phyloP scores from a whole-genome alignment of 441 rosid genomes.

The Brassica hybrid region DNA sequence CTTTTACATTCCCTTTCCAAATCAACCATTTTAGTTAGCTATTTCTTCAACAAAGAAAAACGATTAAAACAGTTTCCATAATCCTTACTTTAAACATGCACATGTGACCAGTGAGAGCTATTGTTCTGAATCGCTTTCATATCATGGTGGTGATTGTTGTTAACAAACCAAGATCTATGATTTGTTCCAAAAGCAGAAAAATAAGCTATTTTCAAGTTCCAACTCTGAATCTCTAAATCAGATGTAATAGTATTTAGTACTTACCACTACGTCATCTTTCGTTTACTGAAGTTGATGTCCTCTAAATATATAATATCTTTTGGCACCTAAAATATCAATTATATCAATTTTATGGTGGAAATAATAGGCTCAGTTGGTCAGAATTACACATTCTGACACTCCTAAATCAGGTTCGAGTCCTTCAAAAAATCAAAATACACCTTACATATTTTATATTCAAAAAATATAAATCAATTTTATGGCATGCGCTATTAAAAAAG shows the following conservation, averaged over 20 bases:
- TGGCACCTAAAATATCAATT: neutral
- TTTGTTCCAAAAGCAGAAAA: neutral
- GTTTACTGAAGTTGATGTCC: neutral
- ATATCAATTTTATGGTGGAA: no score
- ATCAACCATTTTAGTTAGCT: neutral
- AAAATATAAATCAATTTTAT: no score
- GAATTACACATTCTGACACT: no score
- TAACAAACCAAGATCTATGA: neutral
- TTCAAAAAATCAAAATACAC: no score
- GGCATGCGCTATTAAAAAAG: neutral
- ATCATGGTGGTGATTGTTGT: neutral
- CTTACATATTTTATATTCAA: no score
- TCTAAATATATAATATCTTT: neutral
- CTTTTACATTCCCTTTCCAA: neutral
- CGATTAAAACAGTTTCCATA: conserved; percentile 3
- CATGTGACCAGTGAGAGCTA: conserved; percentile 2
- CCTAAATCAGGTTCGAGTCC: no score
- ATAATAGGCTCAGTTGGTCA: no score
- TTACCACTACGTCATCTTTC: neutral
- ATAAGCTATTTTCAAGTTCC: neutral
- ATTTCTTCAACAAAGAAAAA: neutral
- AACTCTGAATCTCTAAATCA: neutral
- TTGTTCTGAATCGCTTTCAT: neutral
- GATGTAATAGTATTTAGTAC: neutral
- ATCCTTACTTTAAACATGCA: neutral